Percentiles rank a stretch among this genome's conserved stretches.
Evolutionary conservation across 2,329 filamentous ascomycete species (phyloP).

Genomic region (Sporothrix curviconia): DNA sequence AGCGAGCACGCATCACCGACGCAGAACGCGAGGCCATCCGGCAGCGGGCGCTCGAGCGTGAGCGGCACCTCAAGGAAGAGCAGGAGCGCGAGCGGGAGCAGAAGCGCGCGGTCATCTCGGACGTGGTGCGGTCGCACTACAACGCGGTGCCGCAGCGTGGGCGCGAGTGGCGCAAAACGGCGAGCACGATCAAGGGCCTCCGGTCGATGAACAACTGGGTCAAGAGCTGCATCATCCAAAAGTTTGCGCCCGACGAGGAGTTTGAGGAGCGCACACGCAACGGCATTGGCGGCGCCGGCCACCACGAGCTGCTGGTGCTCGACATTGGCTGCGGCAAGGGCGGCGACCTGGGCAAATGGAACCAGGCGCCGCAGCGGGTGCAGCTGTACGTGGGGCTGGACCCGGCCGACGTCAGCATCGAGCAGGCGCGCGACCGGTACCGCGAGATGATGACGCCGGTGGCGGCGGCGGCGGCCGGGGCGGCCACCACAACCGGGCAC

Average conservation of each 20-base stretch:
- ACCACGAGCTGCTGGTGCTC: constrained; percentile 67
- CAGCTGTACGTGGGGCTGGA: constrained; percentile 91
- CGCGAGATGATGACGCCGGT: constrained; percentile 57
- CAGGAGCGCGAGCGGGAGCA: constrained; percentile 32
- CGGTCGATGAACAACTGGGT: constrained; percentile 98
- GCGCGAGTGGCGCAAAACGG: constrained; percentile 87
- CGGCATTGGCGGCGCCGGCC: constrained; percentile 47
- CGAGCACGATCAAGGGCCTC: constrained; percentile 90
- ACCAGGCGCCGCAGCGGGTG: constrained; percentile 84
- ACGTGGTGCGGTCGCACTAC: constrained; percentile 89
- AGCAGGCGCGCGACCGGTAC: constrained; percentile 83
- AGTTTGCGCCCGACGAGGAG: constrained; percentile 80
- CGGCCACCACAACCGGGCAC: constrained; percentile 41
- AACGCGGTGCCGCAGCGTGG: constrained; percentile 92
- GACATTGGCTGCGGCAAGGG: constrained; percentile 97
- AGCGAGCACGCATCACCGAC: constrained; percentile 59
- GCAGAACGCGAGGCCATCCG: constrained; percentile 62
- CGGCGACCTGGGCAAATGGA: constrained; percentile 92
- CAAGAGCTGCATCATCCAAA: constrained; percentile 95
- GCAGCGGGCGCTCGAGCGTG: constrained; percentile 49
- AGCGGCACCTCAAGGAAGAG: constrained; percentile 39
- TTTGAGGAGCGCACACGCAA: constrained; percentile 51
- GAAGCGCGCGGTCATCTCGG: constrained; percentile 59
- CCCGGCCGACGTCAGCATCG: constrained; percentile 84
- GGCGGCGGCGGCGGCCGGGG: constrained; percentile 48